Base-by-base conservation (phyloP, 179 eudicot species). In the Beta lomatogona region DNA sequence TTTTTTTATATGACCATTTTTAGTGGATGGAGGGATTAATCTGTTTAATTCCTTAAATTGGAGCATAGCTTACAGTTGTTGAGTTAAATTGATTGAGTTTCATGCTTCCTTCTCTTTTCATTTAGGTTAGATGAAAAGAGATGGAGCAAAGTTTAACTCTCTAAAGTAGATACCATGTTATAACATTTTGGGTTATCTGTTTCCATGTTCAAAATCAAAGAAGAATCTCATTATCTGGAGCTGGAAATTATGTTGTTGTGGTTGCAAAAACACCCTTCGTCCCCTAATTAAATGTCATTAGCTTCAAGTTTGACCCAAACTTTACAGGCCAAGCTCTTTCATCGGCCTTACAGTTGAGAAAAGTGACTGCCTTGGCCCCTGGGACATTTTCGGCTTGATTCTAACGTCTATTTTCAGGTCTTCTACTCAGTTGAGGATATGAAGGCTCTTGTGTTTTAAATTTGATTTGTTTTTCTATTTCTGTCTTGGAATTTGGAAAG, bases 251-350 rank as follows among this genome's bases (percentile, higher is more conserved):
- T 52, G 41, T 25, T 22, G 19, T 5, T 15, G 19, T 52, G 60
- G 44, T 52, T 52, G 44, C 21, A 45, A 44, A 70, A 3, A 45
- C 13, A 7, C 4, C 54, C 53, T 45, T n/a, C n/a, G 3, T 16
- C 76, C 76, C 76, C 21, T 5, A 52, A 72, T 50, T 21, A 50
- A 21, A 72, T 46, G 75, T 11, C n/a, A 48, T 54, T 14, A 71
- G 36, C 21, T 21, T 10, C 5, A 67, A 67, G 16, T 21, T 41
- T 41, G 71, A 67, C 0, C 21, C 50, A 13, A 36, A 65, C 28
- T 28, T 4, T 65, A 28, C 44, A 28, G 16, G 45, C 13, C 71
- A 22, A 16, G 73, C 28, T 45, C 41, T 66, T 31, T 16, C 52
- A 45, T 69, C 9, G 4, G n/a, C 9, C 48, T 67, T 41, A 5